Evolutionary conservation across 1,139 yeast genomes (phyloP), one percentile per base, ranked within the genome.

Genomic region (Kluyveromyces sp.): DNA sequence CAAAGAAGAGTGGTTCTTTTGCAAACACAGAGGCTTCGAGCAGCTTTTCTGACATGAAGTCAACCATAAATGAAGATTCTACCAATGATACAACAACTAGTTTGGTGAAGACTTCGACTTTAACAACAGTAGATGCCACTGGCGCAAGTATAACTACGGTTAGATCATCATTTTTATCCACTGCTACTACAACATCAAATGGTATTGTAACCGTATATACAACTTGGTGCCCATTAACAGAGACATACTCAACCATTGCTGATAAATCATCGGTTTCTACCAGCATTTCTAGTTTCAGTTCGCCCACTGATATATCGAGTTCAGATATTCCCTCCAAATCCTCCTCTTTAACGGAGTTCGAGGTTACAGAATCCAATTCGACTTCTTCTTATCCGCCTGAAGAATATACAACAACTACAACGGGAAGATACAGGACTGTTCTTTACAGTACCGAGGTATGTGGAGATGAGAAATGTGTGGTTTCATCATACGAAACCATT

Each of bases 141-240:
- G 34, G 44, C 2, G n/a, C 27, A 7, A 29, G 2, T 7, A n/a
- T 34, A 8, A 40, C 37, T 10, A 40, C 27, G 2, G 37, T 40
- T 15, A 21, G 25, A 25, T 33, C 37, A 3, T 40, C 43, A 4
- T 40, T 37, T n/a, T 21, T 38, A 5, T 38, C 41, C 4, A 38
- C 41, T 30, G 34, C 48, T 6, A 49, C 48, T 10, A 31, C 32
- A 25, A 45, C 49, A 3, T 37, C 46, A 4, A 40, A 54, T 37
- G 63, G 63, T 21, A 51, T 61, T 26, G 57, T 55, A 25, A 65
- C 69, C 3, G 55, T 51, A 8, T 65, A 56, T 45, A 65, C 69
- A 26, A 66, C 71, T 5, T 67, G 65, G 63, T 66, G 70, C 45
- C 69, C 70, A 41, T 46, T 62, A 42, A 54, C 65, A 37, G 45